These are phyloP conservation scores for Scheffersomyces stambukii DNA, from an alignment of 1,139 yeast species.

Conservation along the genomic window DNA sequence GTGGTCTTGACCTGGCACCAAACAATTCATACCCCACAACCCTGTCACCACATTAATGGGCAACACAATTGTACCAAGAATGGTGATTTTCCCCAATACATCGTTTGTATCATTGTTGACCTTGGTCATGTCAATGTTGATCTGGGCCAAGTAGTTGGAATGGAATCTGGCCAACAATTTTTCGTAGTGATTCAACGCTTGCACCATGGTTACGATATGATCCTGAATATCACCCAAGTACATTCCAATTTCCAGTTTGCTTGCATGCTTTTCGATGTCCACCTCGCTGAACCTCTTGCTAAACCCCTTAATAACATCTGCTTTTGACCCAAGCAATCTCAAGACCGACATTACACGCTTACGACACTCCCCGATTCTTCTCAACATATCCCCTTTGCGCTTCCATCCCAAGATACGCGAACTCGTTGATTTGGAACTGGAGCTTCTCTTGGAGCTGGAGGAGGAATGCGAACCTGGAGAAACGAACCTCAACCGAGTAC, in stretches of 20 bases:
- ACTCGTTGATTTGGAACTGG: constrained; percentile 31
- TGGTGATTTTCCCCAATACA: constrained; percentile 88
- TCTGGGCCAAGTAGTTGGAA: constrained; percentile 92
- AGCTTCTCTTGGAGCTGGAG: too few relatives aligned
- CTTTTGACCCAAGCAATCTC: constrained; percentile 82
- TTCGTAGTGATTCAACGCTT: constrained; percentile 88
- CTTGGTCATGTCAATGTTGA: constrained; percentile 94
- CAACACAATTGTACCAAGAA: constrained; percentile 88
- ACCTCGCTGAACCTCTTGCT: constrained; percentile 87
- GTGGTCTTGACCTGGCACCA: constrained; percentile 87
- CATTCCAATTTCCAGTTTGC: constrained; percentile 58
- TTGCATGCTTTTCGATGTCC: constrained; percentile 50
- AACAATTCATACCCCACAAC: constrained; percentile 97
- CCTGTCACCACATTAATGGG: constrained; percentile 96
- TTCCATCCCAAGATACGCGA: constrained; percentile 74
- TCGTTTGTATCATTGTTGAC: constrained; percentile 98
- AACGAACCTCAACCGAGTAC: constrained; percentile 3
- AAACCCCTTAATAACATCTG: constrained; percentile 94
- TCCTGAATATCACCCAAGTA: constrained; percentile 85
- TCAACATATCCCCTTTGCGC: constrained; percentile 87
- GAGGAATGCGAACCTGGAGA: constrained; percentile 11
- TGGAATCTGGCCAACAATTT: constrained; percentile 89
- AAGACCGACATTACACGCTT: constrained; percentile 89
- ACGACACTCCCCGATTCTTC: constrained; percentile 93
- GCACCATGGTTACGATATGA: constrained; percentile 93